These are phyloP conservation scores for Fusarium nisikadoi DNA, from an alignment of 2,329 filamentous ascomycete species.

Conservation along the genomic window DNA sequence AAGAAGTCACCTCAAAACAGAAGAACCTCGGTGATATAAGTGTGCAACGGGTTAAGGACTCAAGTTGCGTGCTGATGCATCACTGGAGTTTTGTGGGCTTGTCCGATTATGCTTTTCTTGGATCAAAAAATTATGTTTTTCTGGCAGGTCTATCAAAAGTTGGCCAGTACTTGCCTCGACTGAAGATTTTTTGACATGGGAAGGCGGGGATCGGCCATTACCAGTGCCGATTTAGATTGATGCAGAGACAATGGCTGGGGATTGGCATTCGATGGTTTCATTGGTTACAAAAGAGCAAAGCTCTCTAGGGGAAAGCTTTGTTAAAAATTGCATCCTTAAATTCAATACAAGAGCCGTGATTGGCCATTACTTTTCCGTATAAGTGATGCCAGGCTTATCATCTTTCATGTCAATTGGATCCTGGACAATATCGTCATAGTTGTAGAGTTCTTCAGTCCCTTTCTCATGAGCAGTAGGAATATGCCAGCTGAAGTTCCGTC, in stretches of 20 bases:
- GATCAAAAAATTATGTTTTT: not conserved
- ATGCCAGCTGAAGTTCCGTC: not conserved
- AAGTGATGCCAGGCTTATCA: not conserved
- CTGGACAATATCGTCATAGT: not conserved
- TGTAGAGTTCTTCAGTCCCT: not conserved
- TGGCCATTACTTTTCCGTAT: not conserved
- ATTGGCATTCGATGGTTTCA: not conserved
- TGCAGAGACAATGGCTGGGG: not conserved
- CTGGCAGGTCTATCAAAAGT: not conserved
- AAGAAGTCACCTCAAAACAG: slow-evolving; percentile 29
- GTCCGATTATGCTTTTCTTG: not conserved
- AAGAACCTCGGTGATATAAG: not conserved
- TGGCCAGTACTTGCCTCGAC: not conserved
- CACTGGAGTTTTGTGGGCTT: not conserved
- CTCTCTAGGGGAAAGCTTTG: not conserved
- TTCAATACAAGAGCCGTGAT: not conserved
- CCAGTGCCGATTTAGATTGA: slow-evolving; percentile 2
- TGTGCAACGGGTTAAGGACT: not conserved
- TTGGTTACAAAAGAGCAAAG: not conserved
- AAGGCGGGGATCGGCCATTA: slow-evolving; percentile 8
- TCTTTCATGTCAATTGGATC: not conserved
- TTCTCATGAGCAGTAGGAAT: not conserved
- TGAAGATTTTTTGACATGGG: slow-evolving; percentile 4
- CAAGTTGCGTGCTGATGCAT: not conserved
- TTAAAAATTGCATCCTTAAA: not conserved